Evolutionary conservation across 108 stramenopile species (phyloP).

Genomic region (Schizochytrium sp.): DNA sequence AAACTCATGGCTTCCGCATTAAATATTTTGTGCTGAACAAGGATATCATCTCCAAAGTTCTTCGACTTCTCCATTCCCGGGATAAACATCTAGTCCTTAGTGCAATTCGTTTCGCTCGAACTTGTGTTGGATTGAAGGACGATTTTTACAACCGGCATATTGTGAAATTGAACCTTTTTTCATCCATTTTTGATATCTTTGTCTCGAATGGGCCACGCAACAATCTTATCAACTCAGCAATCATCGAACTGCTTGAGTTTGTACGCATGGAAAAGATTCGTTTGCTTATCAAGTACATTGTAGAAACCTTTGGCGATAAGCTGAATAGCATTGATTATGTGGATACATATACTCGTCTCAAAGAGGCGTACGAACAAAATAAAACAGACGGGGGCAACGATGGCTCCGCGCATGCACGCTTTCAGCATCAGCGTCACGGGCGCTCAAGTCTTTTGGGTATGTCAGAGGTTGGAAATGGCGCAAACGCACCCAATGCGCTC

Average conservation of each 20-base stretch:
- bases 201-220: conserved; percentile 61
- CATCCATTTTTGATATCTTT: conserved; percentile 68
- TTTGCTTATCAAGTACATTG: conserved; percentile 65
- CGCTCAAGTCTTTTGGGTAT: background rate
- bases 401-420: conserved; percentile 65
- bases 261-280: conserved; percentile 65
- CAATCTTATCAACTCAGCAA: conserved; percentile 70
- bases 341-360: conserved; percentile 62
- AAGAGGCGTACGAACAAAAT: conserved; percentile 9
- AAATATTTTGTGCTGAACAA: conserved; percentile 75
- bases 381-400: background rate
- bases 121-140: conserved; percentile 74
- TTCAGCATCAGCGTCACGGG: conserved; percentile 60
- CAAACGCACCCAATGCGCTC: background rate
- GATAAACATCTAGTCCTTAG: conserved; percentile 70
- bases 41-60: conserved; percentile 67
- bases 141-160: conserved; percentile 75
- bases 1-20: conserved; percentile 73
- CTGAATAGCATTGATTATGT: conserved; percentile 60
- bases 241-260: conserved; percentile 73
- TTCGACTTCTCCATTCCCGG: conserved; percentile 65
- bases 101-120: conserved; percentile 72
- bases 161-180: conserved; percentile 71
- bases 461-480: background rate
- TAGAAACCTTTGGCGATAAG: conserved; percentile 36